phyloP scores from a whole-genome alignment of 2,329 filamentous ascomycete genomes.

The Aspergillus brunneoviolaceus region DNA sequence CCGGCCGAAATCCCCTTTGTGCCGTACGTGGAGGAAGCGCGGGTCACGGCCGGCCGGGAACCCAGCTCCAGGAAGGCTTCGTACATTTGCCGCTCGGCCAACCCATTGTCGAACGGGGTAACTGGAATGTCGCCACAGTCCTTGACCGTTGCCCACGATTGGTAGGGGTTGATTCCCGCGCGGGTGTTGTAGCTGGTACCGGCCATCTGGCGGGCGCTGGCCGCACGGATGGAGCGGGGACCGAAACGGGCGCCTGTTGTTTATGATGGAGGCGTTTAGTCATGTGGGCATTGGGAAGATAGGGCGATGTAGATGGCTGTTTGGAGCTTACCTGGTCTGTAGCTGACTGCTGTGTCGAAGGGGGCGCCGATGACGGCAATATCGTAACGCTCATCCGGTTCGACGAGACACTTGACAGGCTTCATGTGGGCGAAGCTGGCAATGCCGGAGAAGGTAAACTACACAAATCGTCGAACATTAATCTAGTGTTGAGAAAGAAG shows the following conservation, averaged over 20 bases:
- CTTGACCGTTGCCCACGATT: conserved; percentile 72
- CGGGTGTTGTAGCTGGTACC: conserved; percentile 81
- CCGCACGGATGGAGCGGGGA: conserved; percentile 80
- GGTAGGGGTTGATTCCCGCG: conserved; percentile 79
- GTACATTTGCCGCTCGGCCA: conserved; percentile 81
- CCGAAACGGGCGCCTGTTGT: conserved; percentile 70
- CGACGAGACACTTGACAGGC: conserved; percentile 68
- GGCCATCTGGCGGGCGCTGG: conserved; percentile 75
- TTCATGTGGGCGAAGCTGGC: conserved; percentile 71
- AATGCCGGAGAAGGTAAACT: conserved; percentile 71
- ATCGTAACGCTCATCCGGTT: conserved; percentile 63
- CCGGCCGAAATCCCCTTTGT: conserved; percentile 35
- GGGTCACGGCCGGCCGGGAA: conserved; percentile 42
- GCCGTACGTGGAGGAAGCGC: conserved; percentile 25
- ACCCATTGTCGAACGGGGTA: conserved; percentile 79
- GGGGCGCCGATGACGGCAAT: conserved; percentile 71
- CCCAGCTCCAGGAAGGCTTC: conserved; percentile 72
- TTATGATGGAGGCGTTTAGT: neutral
- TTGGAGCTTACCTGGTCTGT: conserved; percentile 59
- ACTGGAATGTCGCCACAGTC: conserved; percentile 92
- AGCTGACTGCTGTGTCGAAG: conserved; percentile 72
- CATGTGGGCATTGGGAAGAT: neutral
- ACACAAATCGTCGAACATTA: neutral
- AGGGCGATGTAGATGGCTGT: neutral
- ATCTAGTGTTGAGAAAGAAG: neutral